A percentile compares a stretch with the other conserved stretches of the same genome.
These are phyloP conservation scores for Pochonia chlamydosporia DNA, from an alignment of 2,329 filamentous ascomycete species.

Conservation along the genomic window DNA sequence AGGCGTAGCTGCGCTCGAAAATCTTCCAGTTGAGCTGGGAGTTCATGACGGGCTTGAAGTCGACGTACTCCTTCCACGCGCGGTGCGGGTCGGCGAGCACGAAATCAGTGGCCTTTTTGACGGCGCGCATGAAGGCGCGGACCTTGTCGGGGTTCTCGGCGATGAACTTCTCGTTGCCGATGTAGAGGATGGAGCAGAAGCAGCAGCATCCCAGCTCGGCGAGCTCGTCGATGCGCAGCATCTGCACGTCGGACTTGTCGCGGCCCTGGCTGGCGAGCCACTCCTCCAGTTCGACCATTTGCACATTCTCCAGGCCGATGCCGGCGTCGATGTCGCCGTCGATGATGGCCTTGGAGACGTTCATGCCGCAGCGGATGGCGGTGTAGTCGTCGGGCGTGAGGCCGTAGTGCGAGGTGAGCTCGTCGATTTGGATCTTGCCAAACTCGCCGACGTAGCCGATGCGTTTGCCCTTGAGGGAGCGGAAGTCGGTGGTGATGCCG, in stretches of 20 bases:
- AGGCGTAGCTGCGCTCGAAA: slow-evolving; percentile 72
- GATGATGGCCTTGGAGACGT: slow-evolving; percentile 72
- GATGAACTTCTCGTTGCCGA: slow-evolving; percentile 68
- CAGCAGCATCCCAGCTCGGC: slow-evolving; percentile 77
- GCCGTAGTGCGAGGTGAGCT: slow-evolving; percentile 71
- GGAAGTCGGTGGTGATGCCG: slow-evolving; percentile 71
- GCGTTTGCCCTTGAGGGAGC: slow-evolving; percentile 66
- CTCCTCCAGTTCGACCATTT: slow-evolving; percentile 77
- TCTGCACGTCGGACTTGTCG: slow-evolving; percentile 63
- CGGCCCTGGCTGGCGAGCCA: slow-evolving; percentile 62
- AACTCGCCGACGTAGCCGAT: slow-evolving; percentile 80
- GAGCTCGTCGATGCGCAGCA: slow-evolving; percentile 76
- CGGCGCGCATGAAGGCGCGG: slow-evolving; percentile 61
- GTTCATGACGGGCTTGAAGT: slow-evolving; percentile 66
- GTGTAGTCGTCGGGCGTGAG: slow-evolving; percentile 70
- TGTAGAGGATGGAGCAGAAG: slow-evolving; percentile 78
- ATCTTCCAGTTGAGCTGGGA: slow-evolving; percentile 68
- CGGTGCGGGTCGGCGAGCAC: slow-evolving; percentile 57
- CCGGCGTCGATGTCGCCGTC: slow-evolving; percentile 67
- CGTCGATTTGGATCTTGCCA: slow-evolving; percentile 79
- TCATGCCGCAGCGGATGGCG: slow-evolving; percentile 74
- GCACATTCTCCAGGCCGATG: slow-evolving; percentile 72
- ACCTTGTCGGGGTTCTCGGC: slow-evolving; percentile 61
- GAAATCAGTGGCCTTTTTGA: slow-evolving; percentile 69
- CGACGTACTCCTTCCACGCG: slow-evolving; percentile 64